These are phyloP conservation scores for Mycena haematopus DNA, from an alignment of 768 basidiomycete genomes.

Conservation along the genomic window DNA sequence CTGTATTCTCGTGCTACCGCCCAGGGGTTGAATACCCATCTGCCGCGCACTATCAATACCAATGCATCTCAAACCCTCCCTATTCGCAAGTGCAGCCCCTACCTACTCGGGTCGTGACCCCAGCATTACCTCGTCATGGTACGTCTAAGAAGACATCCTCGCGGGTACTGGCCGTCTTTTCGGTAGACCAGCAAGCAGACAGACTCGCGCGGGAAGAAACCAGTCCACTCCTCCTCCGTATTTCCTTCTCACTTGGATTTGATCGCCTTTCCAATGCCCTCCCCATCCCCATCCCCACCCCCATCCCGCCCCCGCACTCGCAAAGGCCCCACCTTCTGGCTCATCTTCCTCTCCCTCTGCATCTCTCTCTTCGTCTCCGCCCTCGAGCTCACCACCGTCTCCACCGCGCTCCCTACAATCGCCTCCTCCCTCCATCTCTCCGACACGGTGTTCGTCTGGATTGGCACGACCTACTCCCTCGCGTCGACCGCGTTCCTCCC, in stretches of 20 bases:
- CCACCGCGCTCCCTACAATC: conserved; percentile 39
- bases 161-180: conserved; percentile 5
- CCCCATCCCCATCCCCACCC: not conserved
- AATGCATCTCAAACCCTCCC: not conserved
- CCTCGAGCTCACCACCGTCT: conserved; percentile 25
- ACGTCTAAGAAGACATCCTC: conserved; percentile 12
- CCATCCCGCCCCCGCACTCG: not conserved
- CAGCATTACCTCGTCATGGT: not conserved
- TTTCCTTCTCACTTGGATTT: not conserved
- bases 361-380: conserved; percentile 22
- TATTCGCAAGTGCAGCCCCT: not conserved
- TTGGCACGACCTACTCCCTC: conserved; percentile 47
- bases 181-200: conserved; percentile 5
- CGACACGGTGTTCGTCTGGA: conserved; percentile 42
- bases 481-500: conserved; percentile 46
- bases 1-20: not conserved
- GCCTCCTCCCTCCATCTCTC: conserved; percentile 34
- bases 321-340: conserved; percentile 23
- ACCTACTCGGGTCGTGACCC: conserved; percentile 12
- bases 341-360: conserved; percentile 24
- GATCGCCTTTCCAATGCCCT: conserved; percentile 2
- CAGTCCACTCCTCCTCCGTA: not conserved
- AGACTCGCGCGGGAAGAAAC: not conserved
- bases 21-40: not conserved
- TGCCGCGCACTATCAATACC: conserved; percentile 3